phyloP scores from a whole-genome alignment of 495 filamentous ascomycete species.

The Hyaloscypha finlandica region DNA sequence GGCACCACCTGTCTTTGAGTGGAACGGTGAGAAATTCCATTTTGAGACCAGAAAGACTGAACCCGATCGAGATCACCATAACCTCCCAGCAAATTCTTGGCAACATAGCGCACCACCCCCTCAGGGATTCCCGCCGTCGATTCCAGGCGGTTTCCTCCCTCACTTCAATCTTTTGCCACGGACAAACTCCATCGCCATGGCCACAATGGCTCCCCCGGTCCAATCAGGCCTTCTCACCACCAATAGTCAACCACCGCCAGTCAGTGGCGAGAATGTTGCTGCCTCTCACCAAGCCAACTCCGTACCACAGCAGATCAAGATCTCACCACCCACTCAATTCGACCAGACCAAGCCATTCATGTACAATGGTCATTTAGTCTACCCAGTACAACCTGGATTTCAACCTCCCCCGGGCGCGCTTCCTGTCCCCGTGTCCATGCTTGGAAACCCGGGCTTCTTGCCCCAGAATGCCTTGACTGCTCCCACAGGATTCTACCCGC shows the following conservation, averaged over 20 bases:
- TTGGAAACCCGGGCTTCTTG: conserved; percentile 26
- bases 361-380: conserved; percentile 51
- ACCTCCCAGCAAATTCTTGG: conserved; percentile 8
- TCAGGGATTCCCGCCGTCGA: conserved; percentile 7
- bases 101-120: conserved; percentile 10
- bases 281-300: conserved; percentile 35
- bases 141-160: conserved; percentile 14
- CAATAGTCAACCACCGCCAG: conserved; percentile 1
- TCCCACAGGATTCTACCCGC: conserved; percentile 10
- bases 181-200: conserved; percentile 16
- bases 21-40: conserved; percentile 28
- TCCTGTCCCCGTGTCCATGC: conserved; percentile 22
- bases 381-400: conserved; percentile 37
- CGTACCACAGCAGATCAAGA: conserved; percentile 35
- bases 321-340: conserved; percentile 46
- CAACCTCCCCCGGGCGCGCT: conserved; percentile 20
- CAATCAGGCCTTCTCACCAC: conserved; percentile 19
- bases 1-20: conserved; percentile 28
- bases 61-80: background rate
- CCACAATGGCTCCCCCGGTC: conserved; percentile 29
- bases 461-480: conserved; percentile 8
- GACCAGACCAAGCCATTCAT: conserved; percentile 48
- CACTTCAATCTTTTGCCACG: conserved; percentile 11
- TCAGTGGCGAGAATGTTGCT: conserved; percentile 31
- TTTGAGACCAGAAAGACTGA: conserved; percentile 23